A percentile compares a stretch with the other conserved stretches of the same genome.
Evolutionary conservation across 2,329 filamentous ascomycete genomes (phyloP).

Genomic region (Ceratocystis cacaofunesta): DNA sequence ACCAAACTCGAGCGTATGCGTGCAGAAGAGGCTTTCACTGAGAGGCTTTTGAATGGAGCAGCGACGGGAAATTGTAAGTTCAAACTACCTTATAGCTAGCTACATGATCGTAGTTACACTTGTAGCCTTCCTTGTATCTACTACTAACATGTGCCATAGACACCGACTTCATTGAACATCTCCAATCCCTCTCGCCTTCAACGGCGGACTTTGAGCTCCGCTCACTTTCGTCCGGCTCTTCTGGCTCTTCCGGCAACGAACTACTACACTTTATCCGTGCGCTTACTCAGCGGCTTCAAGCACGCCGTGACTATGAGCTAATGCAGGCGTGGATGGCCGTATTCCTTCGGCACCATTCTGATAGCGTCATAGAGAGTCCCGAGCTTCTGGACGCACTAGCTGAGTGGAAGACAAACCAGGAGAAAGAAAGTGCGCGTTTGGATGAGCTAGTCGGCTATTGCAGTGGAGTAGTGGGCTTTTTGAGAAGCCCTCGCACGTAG

Average conservation of each 20-base stretch:
- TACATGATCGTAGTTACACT: too few relatives aligned
- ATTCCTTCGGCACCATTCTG: conserved; percentile 65
- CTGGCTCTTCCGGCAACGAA: conserved; percentile 45
- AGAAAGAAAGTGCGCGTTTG: conserved; percentile 54
- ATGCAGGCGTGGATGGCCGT: conserved; percentile 97
- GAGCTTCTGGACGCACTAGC: conserved; percentile 43
- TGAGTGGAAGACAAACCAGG: conserved; percentile 59
- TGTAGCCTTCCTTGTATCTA: background rate
- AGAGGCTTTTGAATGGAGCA: conserved; percentile 39
- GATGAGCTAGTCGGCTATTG: conserved; percentile 73
- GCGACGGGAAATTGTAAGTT: conserved; percentile 45
- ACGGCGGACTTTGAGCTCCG: conserved; percentile 84
- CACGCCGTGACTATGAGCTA: conserved; percentile 75
- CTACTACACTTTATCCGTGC: conserved; percentile 67
- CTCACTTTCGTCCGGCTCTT: conserved; percentile 43
- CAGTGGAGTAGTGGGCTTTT: conserved; percentile 68
- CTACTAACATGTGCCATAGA: conserved; percentile 30
- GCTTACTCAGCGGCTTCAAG: conserved; percentile 52
- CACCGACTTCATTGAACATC: conserved; percentile 55
- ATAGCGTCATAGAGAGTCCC: conserved; percentile 36
- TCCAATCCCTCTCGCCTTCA: conserved; percentile 69
- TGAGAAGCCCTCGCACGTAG: conserved; percentile 47
- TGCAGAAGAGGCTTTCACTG: conserved; percentile 43
- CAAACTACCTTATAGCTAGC: background rate
- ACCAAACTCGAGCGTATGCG: conserved; percentile 47